A percentile compares a stretch with the other conserved stretches of the same genome.
These are phyloP conservation scores for Lactarius trivialis DNA, from an alignment of 768 basidiomycete species.

Conservation along the genomic window DNA sequence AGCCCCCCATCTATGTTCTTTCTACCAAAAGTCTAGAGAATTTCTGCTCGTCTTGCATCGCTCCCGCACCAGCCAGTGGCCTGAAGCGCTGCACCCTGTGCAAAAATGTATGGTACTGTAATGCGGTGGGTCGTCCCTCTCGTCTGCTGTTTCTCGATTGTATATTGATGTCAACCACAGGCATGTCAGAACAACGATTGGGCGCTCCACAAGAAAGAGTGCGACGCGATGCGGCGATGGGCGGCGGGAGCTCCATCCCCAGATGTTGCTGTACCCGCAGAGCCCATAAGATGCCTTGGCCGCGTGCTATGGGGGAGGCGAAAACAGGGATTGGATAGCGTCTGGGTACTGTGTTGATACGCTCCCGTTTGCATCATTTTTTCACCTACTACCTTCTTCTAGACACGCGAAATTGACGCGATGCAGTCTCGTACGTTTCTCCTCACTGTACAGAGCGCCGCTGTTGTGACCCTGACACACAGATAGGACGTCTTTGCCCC, in stretches of 20 bases:
- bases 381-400: conserved; percentile 1
- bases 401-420: conserved; percentile 58
- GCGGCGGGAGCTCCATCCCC: conserved; percentile 41
- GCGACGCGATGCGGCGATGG: conserved; percentile 59
- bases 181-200: conserved; percentile 70
- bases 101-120: conserved; percentile 67
- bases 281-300: conserved; percentile 74
- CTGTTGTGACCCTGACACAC: conserved; percentile 4
- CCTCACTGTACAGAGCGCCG: neutral
- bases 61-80: conserved; percentile 30
- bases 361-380: neutral
- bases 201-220: conserved; percentile 73
- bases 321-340: conserved; percentile 45
- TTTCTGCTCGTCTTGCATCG: conserved; percentile 67
- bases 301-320: conserved; percentile 64
- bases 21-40: conserved; percentile 53
- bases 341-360: conserved; percentile 44
- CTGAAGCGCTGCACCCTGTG: conserved; percentile 75
- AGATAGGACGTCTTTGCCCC: conserved; percentile 55
- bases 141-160: neutral
- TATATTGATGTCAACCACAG: conserved; percentile 30
- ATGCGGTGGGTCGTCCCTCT: conserved; percentile 41
- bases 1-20: conserved; percentile 58
- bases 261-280: conserved; percentile 52
- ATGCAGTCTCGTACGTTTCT: conserved; percentile 72